Conservation (phyloP, 1,139 yeast species). For the Zygoascus meyerae region DNA sequence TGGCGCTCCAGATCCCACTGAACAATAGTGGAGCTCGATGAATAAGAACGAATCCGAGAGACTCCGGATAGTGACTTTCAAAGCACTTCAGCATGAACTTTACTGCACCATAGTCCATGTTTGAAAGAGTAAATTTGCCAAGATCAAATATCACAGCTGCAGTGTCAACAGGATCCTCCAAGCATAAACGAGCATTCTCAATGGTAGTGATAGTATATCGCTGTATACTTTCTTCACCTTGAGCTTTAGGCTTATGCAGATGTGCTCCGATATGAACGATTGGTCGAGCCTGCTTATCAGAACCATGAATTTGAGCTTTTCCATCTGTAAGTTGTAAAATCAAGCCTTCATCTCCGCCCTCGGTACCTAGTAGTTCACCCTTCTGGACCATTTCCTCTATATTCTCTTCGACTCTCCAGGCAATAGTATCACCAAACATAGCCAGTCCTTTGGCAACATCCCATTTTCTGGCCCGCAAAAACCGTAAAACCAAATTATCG, state of each 20-base stretch:
- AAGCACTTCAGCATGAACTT: slow-evolving; percentile 71
- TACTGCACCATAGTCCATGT: slow-evolving; percentile 80
- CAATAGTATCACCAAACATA: slow-evolving; percentile 62
- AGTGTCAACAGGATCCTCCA: slow-evolving; percentile 61
- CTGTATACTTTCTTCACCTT: slow-evolving; percentile 61
- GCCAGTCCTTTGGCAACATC: slow-evolving; percentile 68
- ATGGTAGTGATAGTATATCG: slow-evolving; percentile 59
- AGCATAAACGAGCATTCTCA: slow-evolving; percentile 61
- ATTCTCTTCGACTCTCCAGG: slow-evolving; percentile 60
- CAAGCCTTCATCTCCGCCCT: slow-evolving; percentile 40
- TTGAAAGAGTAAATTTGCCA: slow-evolving; percentile 65
- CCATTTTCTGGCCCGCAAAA: slow-evolving; percentile 90
- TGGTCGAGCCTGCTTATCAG: slow-evolving; percentile 60
- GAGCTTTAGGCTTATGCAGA: slow-evolving; percentile 65
- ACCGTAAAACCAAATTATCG: slow-evolving; percentile 62
- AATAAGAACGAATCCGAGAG: slow-evolving; percentile 64
- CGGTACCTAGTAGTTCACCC: slow-evolving; percentile 51
- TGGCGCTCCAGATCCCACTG: slow-evolving; percentile 77
- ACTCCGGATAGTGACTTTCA: slow-evolving; percentile 87
- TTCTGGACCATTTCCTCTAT: slow-evolving; percentile 53
- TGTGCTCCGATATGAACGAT: slow-evolving; percentile 67
- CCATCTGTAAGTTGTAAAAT: slow-evolving; percentile 48
- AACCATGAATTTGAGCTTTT: slow-evolving; percentile 62
- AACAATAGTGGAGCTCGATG: slow-evolving; percentile 92
- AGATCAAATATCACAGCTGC: slow-evolving; percentile 73